These are phyloP conservation scores for Hypomontagnella monticulosa DNA, from an alignment of 495 filamentous ascomycete genomes.

Conservation along the genomic window DNA sequence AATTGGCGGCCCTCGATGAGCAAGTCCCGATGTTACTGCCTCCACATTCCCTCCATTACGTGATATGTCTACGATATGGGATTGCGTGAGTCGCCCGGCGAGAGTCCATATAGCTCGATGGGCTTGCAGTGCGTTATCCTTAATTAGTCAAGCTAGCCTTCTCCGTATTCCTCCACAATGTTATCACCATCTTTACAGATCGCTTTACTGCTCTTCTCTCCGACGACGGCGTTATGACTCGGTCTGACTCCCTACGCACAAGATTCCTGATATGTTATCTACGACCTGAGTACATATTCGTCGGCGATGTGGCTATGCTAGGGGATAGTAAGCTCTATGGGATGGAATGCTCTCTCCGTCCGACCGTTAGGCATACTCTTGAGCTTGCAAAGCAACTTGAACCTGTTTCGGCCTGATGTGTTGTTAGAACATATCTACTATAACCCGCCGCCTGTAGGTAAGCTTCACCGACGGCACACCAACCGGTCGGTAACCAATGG, in stretches of 20 bases:
- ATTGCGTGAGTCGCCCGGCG: not conserved
- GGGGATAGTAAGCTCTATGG: not conserved
- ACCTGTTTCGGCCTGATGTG: not conserved
- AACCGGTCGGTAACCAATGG: slow-evolving; percentile 26
- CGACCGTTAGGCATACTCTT: slow-evolving; percentile 24
- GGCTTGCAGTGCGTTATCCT: not conserved
- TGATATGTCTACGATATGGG: not conserved
- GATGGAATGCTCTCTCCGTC: not conserved
- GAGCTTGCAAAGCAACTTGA: not conserved
- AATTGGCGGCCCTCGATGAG: not conserved
- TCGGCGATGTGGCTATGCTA: slow-evolving; percentile 10
- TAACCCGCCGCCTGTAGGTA: not conserved
- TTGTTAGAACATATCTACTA: not conserved
- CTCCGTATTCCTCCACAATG: not conserved
- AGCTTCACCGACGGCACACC: slow-evolving; percentile 15
- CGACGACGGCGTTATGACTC: not conserved
- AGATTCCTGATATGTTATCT: not conserved
- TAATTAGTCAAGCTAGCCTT: not conserved
- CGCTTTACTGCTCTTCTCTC: not conserved
- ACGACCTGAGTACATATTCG: not conserved
- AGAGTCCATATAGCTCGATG: no score
- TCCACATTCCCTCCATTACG: not conserved
- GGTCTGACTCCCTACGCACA: slow-evolving; percentile 1
- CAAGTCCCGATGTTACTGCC: not conserved
- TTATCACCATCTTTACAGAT: slow-evolving; percentile 15